A percentile compares a stretch with the other conserved stretches of the same genome.
Evolutionary conservation across 108 stramenopile genomes (phyloP).

Genomic region (Aureococcus anophagefferens): DNA sequence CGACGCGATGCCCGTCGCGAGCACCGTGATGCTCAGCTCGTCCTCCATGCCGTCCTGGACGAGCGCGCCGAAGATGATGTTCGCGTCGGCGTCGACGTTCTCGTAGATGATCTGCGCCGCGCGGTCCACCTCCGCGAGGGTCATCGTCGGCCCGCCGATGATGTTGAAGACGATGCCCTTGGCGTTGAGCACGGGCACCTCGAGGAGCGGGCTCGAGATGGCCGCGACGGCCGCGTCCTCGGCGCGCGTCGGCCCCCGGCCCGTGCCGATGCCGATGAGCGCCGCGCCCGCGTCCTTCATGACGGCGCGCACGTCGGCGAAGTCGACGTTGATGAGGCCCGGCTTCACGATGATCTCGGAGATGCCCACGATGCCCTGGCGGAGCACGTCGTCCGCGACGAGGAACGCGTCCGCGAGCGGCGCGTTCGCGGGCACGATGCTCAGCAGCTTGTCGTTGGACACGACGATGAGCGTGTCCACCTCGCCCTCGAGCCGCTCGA

Average conservation of each 20-base stretch:
- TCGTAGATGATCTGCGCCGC: constrained; percentile 81
- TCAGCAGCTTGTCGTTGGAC: constrained; percentile 78
- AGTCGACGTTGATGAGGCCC: constrained; percentile 83
- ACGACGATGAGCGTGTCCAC: constrained; percentile 88
- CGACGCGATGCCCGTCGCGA: constrained; percentile 71
- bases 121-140: constrained; percentile 76
- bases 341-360: constrained; percentile 81
- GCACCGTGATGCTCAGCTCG: constrained; percentile 74
- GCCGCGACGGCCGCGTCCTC: constrained; percentile 80
- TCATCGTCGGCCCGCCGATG: constrained; percentile 68
- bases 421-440: constrained; percentile 81
- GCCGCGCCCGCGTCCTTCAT: constrained; percentile 85
- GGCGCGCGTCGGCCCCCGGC: constrained; percentile 60
- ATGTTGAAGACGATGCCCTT: constrained; percentile 85
- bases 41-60: constrained; percentile 76
- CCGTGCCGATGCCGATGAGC: constrained; percentile 80
- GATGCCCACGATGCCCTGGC: constrained; percentile 82
- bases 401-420: constrained; percentile 73
- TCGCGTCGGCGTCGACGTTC: constrained; percentile 79
- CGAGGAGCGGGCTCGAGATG: constrained; percentile 71
- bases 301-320: constrained; percentile 79
- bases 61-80: constrained; percentile 85
- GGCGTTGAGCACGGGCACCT: constrained; percentile 74
- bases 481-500: constrained; percentile 53
- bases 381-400: constrained; percentile 80